These are phyloP conservation scores for Metschnikowia hibisci DNA, from an alignment of 805 yeast species.

Conservation along the genomic window DNA sequence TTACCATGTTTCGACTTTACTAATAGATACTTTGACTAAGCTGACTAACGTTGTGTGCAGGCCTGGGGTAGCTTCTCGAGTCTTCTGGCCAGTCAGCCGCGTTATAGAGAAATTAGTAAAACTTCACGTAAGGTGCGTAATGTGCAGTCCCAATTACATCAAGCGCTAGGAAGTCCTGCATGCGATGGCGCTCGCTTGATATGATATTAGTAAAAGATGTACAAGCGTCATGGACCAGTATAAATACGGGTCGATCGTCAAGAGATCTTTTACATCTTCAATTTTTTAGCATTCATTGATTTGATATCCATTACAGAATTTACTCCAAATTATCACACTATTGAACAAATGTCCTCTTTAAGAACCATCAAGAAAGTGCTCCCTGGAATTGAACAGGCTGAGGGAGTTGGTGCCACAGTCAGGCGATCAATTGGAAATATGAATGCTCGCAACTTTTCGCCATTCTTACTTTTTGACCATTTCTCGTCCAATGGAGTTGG, in stretches of 20 bases:
- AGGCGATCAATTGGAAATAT: slow-evolving; percentile 74
- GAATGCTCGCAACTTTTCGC: slow-evolving; percentile 69
- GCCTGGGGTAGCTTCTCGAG: slow-evolving; percentile 2
- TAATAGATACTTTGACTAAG: too few species aligned
- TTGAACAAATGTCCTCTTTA: slow-evolving; percentile 15
- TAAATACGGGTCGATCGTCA: neutral
- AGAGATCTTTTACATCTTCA: neutral
- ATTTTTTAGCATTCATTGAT: neutral
- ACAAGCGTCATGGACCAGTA: neutral
- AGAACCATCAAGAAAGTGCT: slow-evolving; percentile 33
- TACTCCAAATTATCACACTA: neutral
- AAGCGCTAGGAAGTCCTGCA: neutral
- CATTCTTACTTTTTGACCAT: slow-evolving; percentile 80
- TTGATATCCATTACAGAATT: neutral
- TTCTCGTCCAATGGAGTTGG: slow-evolving; percentile 60
- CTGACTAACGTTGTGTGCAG: too few species aligned
- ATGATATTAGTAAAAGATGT: neutral
- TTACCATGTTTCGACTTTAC: too few species aligned
- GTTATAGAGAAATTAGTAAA: slow-evolving; percentile 1
- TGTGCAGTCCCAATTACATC: too few species aligned
- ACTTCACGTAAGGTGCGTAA: neutral
- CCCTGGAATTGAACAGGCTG: slow-evolving; percentile 64
- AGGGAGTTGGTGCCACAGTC: slow-evolving; percentile 86
- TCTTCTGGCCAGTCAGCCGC: slow-evolving; percentile 1
- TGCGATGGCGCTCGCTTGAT: neutral